Conservation (phyloP, 1,284 basidiomycete species). For the Peniophora sp. region DNA sequence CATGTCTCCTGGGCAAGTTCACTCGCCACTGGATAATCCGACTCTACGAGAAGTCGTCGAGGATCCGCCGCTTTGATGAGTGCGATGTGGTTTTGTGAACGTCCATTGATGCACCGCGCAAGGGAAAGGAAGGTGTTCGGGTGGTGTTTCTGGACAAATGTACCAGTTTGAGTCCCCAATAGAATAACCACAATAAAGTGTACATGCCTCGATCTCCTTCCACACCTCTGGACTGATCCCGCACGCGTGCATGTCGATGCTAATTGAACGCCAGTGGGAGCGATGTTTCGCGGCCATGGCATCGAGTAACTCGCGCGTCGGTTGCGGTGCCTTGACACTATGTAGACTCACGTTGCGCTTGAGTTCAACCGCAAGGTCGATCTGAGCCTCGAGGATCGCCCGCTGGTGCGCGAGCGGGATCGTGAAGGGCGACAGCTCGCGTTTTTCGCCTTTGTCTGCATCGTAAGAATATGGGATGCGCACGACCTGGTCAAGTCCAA, state of each 20-base stretch:
- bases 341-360: slow-evolving; percentile 69
- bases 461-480: slow-evolving; percentile 47
- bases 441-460: slow-evolving; percentile 20
- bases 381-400: slow-evolving; percentile 63
- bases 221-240: slow-evolving; percentile 64
- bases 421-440: slow-evolving; percentile 57
- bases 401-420: slow-evolving; percentile 72
- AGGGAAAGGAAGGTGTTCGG: slow-evolving; percentile 70
- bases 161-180: background rate
- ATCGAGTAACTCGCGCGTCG: slow-evolving; percentile 53
- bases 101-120: slow-evolving; percentile 69
- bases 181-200: slow-evolving; percentile 1
- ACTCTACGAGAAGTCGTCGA: slow-evolving; percentile 67
- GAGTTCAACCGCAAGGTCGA: slow-evolving; percentile 69
- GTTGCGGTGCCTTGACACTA: slow-evolving; percentile 65
- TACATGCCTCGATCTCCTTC: slow-evolving; percentile 54
- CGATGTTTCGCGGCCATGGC: slow-evolving; percentile 45
- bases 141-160: slow-evolving; percentile 44
- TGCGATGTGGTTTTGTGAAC: slow-evolving; percentile 47
- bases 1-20: slow-evolving; percentile 51
- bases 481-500: slow-evolving; percentile 71
- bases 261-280: slow-evolving; percentile 48
- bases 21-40: slow-evolving; percentile 59
- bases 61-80: slow-evolving; percentile 54
- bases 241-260: slow-evolving; percentile 74